A percentile compares a stretch with the other conserved stretches of the same genome.
These are phyloP conservation scores for Fusarium devonianum DNA, from an alignment of 2,329 filamentous ascomycete species.

Conservation along the genomic window DNA sequence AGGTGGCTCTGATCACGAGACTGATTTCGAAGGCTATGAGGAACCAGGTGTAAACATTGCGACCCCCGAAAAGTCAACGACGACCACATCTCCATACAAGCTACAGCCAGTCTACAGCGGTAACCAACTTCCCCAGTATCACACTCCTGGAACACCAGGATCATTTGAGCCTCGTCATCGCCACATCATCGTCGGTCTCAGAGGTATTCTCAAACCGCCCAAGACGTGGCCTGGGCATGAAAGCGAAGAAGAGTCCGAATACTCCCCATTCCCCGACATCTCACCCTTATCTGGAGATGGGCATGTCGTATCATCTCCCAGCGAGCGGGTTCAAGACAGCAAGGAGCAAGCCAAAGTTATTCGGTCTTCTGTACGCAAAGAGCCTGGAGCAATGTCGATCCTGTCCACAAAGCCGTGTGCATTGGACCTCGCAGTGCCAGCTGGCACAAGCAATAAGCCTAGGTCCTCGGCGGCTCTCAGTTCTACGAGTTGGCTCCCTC, in stretches of 20 bases:
- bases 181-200: constrained; percentile 25
- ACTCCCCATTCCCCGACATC: neutral
- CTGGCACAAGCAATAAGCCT: neutral
- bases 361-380: constrained; percentile 11
- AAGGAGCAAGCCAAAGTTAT: constrained; percentile 22
- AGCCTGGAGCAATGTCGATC: constrained; percentile 1
- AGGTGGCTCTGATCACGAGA: neutral
- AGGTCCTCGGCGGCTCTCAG: constrained; percentile 2
- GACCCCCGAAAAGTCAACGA: neutral
- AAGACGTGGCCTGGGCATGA: neutral
- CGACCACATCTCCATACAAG: constrained; percentile 10
- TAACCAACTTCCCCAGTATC: constrained; percentile 3
- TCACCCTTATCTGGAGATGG: constrained; percentile 13
- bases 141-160: constrained; percentile 6
- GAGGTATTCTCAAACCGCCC: constrained; percentile 31
- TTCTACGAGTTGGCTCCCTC: constrained; percentile 8
- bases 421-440: neutral
- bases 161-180: constrained; percentile 33
- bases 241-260: neutral
- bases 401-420: neutral
- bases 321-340: constrained; percentile 19
- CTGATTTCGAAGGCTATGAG: neutral
- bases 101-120: constrained; percentile 33
- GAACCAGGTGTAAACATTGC: constrained; percentile 1
- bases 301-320: constrained; percentile 19